Conservation (phyloP, 2,329 filamentous ascomycete genomes). For the Myriangium duriaei region DNA sequence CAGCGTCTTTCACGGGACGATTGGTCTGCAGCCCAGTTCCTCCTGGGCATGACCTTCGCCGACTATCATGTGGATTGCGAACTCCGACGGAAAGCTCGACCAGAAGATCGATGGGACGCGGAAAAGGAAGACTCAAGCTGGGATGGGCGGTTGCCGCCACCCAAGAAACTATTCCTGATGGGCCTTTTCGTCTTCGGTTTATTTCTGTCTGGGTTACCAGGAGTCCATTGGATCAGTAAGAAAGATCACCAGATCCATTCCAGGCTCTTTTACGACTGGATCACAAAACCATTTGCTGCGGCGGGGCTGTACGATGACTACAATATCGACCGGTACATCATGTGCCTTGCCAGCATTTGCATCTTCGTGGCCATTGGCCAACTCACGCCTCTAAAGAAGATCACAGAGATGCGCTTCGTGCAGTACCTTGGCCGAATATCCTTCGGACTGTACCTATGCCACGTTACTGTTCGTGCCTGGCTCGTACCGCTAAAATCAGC, state of each 20-base stretch:
- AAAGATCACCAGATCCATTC: not conserved
- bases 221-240: not conserved
- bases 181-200: not conserved
- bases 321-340: not conserved
- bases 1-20: not conserved
- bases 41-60: not conserved
- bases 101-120: not conserved
- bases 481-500: conserved; percentile 7
- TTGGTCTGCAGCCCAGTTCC: not conserved
- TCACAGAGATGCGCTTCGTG: not conserved
- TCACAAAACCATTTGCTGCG: not conserved
- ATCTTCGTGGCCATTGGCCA: not conserved
- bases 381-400: not conserved
- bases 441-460: not conserved
- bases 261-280: not conserved
- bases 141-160: no score
- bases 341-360: not conserved
- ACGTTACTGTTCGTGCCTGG: conserved; percentile 25
- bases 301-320: not conserved
- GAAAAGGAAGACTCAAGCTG: not conserved
- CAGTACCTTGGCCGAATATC: not conserved
- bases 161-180: not conserved
- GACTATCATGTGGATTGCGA: not conserved
- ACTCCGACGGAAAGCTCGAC: not conserved
- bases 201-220: not conserved